A percentile compares a stretch with the other conserved stretches of the same genome.
These are phyloP conservation scores for Sclerotinia trifoliorum DNA, from an alignment of 2,329 filamentous ascomycete species.

Conservation along the genomic window DNA sequence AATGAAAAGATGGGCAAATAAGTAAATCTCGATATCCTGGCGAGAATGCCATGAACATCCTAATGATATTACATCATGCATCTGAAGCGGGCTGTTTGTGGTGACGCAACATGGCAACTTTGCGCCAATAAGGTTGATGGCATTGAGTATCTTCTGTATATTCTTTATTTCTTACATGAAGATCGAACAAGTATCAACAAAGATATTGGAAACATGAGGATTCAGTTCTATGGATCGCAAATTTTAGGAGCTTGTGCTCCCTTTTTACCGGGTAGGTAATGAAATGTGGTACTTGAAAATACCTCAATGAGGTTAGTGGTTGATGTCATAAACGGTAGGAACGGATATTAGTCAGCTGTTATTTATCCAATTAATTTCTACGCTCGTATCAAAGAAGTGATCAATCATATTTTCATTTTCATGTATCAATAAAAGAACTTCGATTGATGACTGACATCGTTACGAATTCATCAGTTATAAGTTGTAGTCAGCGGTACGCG, in stretches of 20 bases:
- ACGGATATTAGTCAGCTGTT: not conserved
- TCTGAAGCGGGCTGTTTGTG: not conserved
- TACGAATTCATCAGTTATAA: not conserved
- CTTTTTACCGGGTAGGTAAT: not conserved
- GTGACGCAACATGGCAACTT: not conserved
- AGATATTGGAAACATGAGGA: too few relatives aligned
- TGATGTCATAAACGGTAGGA: not conserved
- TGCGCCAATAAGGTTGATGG: not conserved
- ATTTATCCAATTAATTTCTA: not conserved
- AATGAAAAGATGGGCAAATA: not conserved
- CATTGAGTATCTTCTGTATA: not conserved
- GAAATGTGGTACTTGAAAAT: not conserved
- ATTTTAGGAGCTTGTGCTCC: conserved; percentile 3
- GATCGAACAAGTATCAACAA: not conserved
- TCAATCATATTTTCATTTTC: not conserved
- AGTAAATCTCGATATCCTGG: not conserved
- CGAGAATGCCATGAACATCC: not conserved
- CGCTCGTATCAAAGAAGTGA: not conserved
- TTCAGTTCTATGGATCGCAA: not conserved
- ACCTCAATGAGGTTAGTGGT: not conserved
- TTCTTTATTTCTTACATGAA: not conserved
- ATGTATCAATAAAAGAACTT: not conserved
- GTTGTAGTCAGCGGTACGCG: too few relatives aligned
- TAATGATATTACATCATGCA: conserved; percentile 1
- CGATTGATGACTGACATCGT: not conserved